Base-by-base conservation (phyloP, 257 asterid genomes). In the Lavandula angustifolia region DNA sequence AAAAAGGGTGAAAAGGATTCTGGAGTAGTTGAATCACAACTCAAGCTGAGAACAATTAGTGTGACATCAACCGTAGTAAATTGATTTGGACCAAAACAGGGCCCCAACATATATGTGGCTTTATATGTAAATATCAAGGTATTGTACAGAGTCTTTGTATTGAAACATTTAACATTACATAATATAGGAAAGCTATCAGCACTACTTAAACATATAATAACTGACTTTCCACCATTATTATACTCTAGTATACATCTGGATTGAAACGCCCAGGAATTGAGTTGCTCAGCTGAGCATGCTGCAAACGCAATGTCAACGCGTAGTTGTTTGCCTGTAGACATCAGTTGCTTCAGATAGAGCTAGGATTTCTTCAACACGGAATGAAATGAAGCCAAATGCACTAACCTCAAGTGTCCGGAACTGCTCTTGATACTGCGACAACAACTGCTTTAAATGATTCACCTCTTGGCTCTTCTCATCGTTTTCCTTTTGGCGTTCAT, bases 401-500 rank as follows among this genome's bases (percentile, higher is more conserved):
- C 53, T 56, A 9, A 91, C 95, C 96, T 88, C 98, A 0, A 88
- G 94, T 50, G 73, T 84, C 63, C 88, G 83, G 75, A 85, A 5
- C 65, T 84, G 91, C 69, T 84, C 95, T 74, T 88, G 94, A 69
- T 84, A 80, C 44, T 84, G 95, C 68, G 79, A 64, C 62, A 86
- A 60, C 83, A 88, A 10, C 71, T 84, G 89, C 85, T 88, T 85
- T 80, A 91, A 47, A 35, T 85, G 86, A 75, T 78, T 79, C 66
- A 75, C 80, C 73, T 87, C 96, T 54, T 64, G 83, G 58, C 35
- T 81, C 82, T 64, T 79, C 59, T 73, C 89, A 14, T 82, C 94
- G 53, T 69, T 61, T 70, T 85, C 96, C 75, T 87, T 87, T 58
- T 81, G 96, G 29, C 95, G 89, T 71, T 87, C 92, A 53, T 82